Evolutionary conservation across 2,329 filamentous ascomycete species (phyloP), one percentile per base, ranked within the genome.

Genomic region (Microcyclosporella mali): DNA sequence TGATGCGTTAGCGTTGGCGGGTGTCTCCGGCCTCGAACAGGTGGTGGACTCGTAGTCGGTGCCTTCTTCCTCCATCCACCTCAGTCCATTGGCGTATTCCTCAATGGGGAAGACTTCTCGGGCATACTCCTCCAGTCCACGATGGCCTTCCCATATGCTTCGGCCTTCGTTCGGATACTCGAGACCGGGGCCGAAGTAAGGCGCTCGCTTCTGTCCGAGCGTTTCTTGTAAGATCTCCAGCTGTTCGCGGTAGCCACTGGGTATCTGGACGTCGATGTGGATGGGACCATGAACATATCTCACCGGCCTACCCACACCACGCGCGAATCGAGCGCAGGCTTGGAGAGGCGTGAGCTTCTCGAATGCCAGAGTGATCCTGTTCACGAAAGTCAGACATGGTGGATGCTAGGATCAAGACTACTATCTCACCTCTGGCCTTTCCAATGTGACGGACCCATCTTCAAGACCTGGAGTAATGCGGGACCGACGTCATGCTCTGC

Each of bases 401-500:
- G 18, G 12, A 12, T 11, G 6, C 21, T 25, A 9, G 14, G 25
- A 36, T 15, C n/a, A 25, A 25, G 21, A 25, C 21, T 25, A 25
- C 4, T 25, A 25, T 63, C 74, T 65, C 69, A 83, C 79, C 79
- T 73, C 61, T 81, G 78, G 35, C 80, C 79, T 57, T 83, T 82
- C 89, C 90, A 97, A 65, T 87, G 88, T 52, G 76, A 73, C 4
- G 85, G 77, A 1, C 90, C 90, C 62, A 97, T 89, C 66, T 95
- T 97, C 74, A 97, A 90, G 43, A 97, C 82, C 63, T 97, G 90
- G 43, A 95, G 72, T 35, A 97, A 79, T 2, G 90, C 87, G 1
- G 92, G 88, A 3, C 92, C 92, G 33, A 95, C 84, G 57, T 98
- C 92, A 60, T 97, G 90, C 66, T 97, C 92, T 3, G 89, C 88